Evolutionary conservation across 306 rosid genomes (phyloP).

Genomic region (Dryas octopetala): DNA sequence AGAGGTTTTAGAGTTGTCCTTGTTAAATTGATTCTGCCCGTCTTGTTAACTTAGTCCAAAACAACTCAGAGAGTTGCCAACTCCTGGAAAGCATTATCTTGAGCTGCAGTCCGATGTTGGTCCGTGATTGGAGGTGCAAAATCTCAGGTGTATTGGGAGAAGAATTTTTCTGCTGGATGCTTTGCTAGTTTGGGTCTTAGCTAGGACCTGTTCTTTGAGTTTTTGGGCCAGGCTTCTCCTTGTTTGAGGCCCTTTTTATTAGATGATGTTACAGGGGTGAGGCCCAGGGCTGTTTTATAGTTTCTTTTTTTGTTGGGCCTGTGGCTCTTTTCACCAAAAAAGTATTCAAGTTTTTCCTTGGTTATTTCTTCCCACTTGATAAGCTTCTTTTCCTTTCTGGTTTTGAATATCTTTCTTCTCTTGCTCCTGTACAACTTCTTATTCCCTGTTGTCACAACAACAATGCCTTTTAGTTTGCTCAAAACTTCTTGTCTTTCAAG

Average conservation of each 20-base stretch:
- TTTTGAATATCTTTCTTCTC: no score
- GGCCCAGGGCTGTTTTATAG: neutral
- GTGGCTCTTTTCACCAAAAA: no score
- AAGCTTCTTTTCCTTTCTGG: no score
- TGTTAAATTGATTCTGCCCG: neutral
- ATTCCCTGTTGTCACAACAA: no score
- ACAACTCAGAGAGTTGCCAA: neutral
- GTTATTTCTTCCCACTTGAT: no score
- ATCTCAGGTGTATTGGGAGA: neutral
- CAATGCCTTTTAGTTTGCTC: no score
- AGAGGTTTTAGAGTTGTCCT: neutral
- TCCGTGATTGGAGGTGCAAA: neutral
- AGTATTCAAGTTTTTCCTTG: no score
- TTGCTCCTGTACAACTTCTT: no score
- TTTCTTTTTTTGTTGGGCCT: no score
- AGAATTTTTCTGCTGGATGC: neutral
- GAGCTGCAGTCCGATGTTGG: no score
- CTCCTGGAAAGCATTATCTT: neutral
- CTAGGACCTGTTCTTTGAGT: neutral
- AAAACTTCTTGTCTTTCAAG: no score
- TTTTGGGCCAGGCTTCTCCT: no score
- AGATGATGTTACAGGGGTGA: neutral
- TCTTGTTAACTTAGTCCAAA: neutral
- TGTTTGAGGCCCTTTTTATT: neutral
- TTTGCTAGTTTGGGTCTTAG: neutral